phyloP scores from a whole-genome alignment of 495 filamentous ascomycete species.

The Xylaria cubensis region DNA sequence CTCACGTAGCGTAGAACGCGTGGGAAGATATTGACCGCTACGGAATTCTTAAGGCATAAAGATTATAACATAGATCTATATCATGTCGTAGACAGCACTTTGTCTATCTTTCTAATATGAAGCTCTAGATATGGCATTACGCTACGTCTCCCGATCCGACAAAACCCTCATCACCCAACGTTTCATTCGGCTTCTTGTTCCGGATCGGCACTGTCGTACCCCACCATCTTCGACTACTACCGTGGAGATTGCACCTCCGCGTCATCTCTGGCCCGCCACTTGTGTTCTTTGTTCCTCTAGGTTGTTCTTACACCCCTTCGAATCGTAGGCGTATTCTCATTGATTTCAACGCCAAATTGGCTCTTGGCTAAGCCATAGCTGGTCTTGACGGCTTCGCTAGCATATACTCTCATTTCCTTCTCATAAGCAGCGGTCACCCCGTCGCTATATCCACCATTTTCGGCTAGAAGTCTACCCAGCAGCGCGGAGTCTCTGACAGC shows the following conservation, averaged over 20 bases:
- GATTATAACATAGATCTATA: background rate
- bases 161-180: background rate
- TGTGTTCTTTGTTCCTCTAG: background rate
- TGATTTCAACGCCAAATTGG: slow-evolving; percentile 50
- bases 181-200: slow-evolving; percentile 12
- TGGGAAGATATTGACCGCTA: background rate
- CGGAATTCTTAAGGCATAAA: background rate
- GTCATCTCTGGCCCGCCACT: background rate
- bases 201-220: background rate
- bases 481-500: slow-evolving; percentile 60
- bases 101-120: background rate
- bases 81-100: slow-evolving; percentile 3
- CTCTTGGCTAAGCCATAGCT: slow-evolving; percentile 51
- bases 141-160: background rate
- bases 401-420: slow-evolving; percentile 63
- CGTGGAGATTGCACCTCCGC: background rate
- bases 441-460: slow-evolving; percentile 49
- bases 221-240: background rate
- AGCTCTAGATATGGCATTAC: background rate
- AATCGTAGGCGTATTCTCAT: slow-evolving; percentile 43
- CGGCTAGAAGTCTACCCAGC: slow-evolving; percentile 52
- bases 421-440: slow-evolving; percentile 59
- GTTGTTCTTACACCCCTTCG: slow-evolving; percentile 10
- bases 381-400: slow-evolving; percentile 52
- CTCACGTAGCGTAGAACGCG: background rate